phyloP scores from a whole-genome alignment of 2,329 filamentous ascomycete genomes.

The Rhynchosporium secalis region DNA sequence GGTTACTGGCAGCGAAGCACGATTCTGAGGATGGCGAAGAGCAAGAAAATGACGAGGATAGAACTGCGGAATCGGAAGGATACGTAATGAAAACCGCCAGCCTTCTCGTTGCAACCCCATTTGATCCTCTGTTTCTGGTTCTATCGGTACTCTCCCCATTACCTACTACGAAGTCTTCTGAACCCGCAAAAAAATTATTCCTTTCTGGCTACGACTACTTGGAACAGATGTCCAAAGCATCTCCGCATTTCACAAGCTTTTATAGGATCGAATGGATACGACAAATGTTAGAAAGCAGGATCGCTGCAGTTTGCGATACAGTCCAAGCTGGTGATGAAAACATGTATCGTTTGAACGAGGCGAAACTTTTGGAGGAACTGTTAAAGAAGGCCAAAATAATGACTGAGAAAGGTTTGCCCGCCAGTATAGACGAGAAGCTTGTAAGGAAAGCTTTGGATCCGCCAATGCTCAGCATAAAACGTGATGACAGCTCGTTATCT shows the following conservation, averaged over 20 bases:
- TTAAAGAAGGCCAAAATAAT: slow-evolving; percentile 71
- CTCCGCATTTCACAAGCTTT: slow-evolving; percentile 59
- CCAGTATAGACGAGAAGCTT: slow-evolving; percentile 83
- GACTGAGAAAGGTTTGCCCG: slow-evolving; percentile 64
- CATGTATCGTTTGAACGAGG: slow-evolving; percentile 78
- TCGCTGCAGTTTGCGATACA: slow-evolving; percentile 73
- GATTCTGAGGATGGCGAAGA: slow-evolving; percentile 25
- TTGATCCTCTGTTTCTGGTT: slow-evolving; percentile 83
- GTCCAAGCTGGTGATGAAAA: slow-evolving; percentile 80
- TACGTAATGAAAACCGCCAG: slow-evolving; percentile 67
- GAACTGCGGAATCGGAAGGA: slow-evolving; percentile 39
- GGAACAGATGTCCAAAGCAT: slow-evolving; percentile 57
- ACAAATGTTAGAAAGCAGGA: slow-evolving; percentile 60
- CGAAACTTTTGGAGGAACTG: slow-evolving; percentile 67
- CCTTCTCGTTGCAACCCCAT: slow-evolving; percentile 77
- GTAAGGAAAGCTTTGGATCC: slow-evolving; percentile 73
- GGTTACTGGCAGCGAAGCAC: slow-evolving; percentile 49
- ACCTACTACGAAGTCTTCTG: slow-evolving; percentile 44
- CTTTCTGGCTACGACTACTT: slow-evolving; percentile 71
- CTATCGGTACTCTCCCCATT: slow-evolving; percentile 66
- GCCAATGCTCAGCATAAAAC: slow-evolving; percentile 69
- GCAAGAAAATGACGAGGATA: slow-evolving; percentile 29
- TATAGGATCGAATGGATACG: slow-evolving; percentile 49
- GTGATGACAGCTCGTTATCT: slow-evolving; percentile 49
- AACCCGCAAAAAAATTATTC: slow-evolving; percentile 61